Base-by-base conservation (phyloP, 2,329 filamentous ascomycete species). In the Phialemonium atrogriseum region DNA sequence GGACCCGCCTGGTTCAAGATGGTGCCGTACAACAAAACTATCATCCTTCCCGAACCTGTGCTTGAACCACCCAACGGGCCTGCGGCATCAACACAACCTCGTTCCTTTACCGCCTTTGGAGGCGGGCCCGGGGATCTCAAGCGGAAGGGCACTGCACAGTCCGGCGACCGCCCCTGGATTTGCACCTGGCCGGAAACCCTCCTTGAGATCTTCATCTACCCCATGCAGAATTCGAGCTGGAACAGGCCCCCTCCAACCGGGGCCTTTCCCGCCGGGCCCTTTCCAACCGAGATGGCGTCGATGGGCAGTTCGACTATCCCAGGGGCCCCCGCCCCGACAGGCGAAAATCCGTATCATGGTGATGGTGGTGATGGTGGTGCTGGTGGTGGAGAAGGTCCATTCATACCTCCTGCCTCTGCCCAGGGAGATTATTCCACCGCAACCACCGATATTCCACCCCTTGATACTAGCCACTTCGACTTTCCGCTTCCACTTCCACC, bases 191-290 rank as follows among this genome's bases (percentile, higher is more conserved):
- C 70, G 3, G 57, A 63, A 17, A 74, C 70, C 1, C 56, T 62
- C 3, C 55, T 77, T 5, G 70, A 77, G 31, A 50, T 74, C 4
- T 73, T 74, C 41, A 68, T 77, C 24, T 77, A 74, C 39, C 60
- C 70, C 1, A 53, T 56, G 15, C 67, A 74, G 41, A 72, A 68
- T 42, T 61, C 57, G 32, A 70, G 62, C 40, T 49, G 50, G 7
- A 42, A 30, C 32, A 39, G 27, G 8, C 18, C 33, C 27, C 20
- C 38, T 30, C 38, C 32, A 34, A 35, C 9, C 23, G 13, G 31
- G 18, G 14, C 10, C 32, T 14, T n/a, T n/a, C n/a, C n/a, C 32
- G 14, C 29, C 36, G 9, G 20, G 31, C 17, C 37, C 35, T 7
- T 27, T 46, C 4, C 32, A 40, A 10, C 33, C 41, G 8, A 30